These are phyloP conservation scores for Diplodia intermedia DNA, from an alignment of 2,329 filamentous ascomycete species.

Conservation along the genomic window DNA sequence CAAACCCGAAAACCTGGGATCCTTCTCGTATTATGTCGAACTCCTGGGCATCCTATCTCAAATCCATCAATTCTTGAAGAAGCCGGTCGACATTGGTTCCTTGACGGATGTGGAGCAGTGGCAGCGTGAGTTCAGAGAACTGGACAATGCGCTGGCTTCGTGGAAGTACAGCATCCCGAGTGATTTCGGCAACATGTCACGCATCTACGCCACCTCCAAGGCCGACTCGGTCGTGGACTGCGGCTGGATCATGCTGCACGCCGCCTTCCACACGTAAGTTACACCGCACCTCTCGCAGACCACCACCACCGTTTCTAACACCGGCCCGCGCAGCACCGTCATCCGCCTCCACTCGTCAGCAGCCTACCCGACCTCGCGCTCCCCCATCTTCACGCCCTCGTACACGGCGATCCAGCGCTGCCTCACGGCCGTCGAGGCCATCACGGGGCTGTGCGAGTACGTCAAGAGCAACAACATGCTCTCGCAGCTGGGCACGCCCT, in stretches of 20 bases:
- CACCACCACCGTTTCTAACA: background rate
- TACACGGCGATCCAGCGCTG: conserved; percentile 86
- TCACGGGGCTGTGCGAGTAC: conserved; percentile 78
- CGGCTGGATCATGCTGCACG: conserved; percentile 89
- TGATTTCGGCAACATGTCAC: conserved; percentile 84
- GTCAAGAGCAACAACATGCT: conserved; percentile 76
- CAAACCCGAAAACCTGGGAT: conserved; percentile 80
- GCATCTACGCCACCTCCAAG: conserved; percentile 63
- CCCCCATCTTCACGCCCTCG: conserved; percentile 86
- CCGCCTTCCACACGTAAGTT: conserved; percentile 80
- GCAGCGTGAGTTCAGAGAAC: conserved; percentile 84
- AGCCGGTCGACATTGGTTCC: conserved; percentile 86
- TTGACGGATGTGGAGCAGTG: conserved; percentile 85
- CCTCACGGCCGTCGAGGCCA: conserved; percentile 72
- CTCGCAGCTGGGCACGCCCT: conserved; percentile 83
- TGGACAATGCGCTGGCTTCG: conserved; percentile 77
- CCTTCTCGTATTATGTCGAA: conserved; percentile 90
- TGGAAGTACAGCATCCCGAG: conserved; percentile 86
- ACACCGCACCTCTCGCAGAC: background rate
- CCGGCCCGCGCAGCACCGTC: conserved; percentile 63
- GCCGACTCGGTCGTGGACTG: conserved; percentile 65
- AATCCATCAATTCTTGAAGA: conserved; percentile 87
- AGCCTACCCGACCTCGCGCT: conserved; percentile 87
- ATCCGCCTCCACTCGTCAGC: conserved; percentile 91
- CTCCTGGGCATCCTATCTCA: conserved; percentile 85